Evolutionary conservation across 129 eudicot genomes (phyloP), one percentile per base, ranked within the genome.

Genomic region (Flaveria ramosissima): DNA sequence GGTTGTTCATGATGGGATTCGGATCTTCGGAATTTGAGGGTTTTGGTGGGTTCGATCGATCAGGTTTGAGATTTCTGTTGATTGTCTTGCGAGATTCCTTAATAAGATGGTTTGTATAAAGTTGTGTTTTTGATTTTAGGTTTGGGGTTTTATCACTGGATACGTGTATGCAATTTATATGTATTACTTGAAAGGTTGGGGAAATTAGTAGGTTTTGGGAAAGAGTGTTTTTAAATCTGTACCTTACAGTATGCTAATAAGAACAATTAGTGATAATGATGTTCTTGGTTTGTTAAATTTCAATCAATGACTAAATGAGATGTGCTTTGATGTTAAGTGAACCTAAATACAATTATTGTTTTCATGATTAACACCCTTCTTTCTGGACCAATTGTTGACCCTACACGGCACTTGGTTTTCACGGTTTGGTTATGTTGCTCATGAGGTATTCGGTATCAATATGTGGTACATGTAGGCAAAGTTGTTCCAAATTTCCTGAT

Each of bases 211-310:
- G 20, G 20, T 4, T 30, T 23, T 14, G 65, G 8, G 7, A 26
- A 68, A 15, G 36, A 69, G 30, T 57, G 24, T 53, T 53, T 47
- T 30, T 50, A 76, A 32, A 65, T 39, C 8, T 26, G 10, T 27
- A 9, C 20, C 61, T n/a, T 12, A 26, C 61, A 69, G 23, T 3
- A 60, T 26, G 71, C 9, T 45, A 32, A 48, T 76, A 62, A 15
- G 19, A n/a, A 45, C 24, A 15, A 48, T 62, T 62, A 30, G 36
- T 77, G 64, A 64, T 76, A 14, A 56, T 42, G 20, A 30, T 13
- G n/a, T 76, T 76, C 12, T 6, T 50, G 9, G 80, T 65, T 20
- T 50, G 73, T 51, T 76, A 65, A 5, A 19, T 76, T 53, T 76
- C 73, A 52, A 30, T 76, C 10, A 52, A 71, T 51, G 36, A 30